Evolutionary conservation across 352 stramenopile genomes (phyloP).

Genomic region (Pythium oligandrum): DNA sequence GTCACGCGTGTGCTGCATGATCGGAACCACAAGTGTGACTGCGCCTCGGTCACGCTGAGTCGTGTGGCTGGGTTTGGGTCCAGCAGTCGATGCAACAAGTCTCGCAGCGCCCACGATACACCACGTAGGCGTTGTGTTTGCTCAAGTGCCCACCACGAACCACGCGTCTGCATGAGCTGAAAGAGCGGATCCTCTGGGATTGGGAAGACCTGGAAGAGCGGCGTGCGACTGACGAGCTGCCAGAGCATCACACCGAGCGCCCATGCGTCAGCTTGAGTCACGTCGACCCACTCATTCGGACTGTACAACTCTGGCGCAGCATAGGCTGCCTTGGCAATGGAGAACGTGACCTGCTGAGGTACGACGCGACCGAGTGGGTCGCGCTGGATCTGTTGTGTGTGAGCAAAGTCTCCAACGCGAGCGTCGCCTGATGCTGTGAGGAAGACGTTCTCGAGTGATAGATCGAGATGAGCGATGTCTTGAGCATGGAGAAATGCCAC

Average conservation of each 20-base stretch:
- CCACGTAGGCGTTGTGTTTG: slow-evolving; percentile 19
- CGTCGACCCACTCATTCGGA: slow-evolving; percentile 26
- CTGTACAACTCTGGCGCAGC: slow-evolving; percentile 52
- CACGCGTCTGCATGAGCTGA: slow-evolving; percentile 25
- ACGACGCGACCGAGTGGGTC: slow-evolving; percentile 23
- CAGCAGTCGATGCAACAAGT: slow-evolving; percentile 47
- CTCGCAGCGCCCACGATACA: slow-evolving; percentile 24
- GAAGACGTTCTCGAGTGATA: slow-evolving; percentile 95
- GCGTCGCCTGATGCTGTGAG: slow-evolving; percentile 76
- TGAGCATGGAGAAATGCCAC: slow-evolving; percentile 81
- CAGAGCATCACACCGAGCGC: slow-evolving; percentile 68
- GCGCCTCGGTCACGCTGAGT: slow-evolving; percentile 40
- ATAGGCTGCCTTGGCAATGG: slow-evolving; percentile 58
- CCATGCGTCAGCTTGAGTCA: slow-evolving; percentile 62
- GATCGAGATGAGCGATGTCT: slow-evolving; percentile 89
- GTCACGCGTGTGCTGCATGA: background rate
- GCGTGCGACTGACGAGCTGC: slow-evolving; percentile 56
- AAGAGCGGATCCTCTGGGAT: slow-evolving; percentile 48
- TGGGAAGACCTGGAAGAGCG: slow-evolving; percentile 36
- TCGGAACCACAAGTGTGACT: slow-evolving; percentile 50
- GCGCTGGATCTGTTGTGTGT: slow-evolving; percentile 46
- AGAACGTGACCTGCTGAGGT: slow-evolving; percentile 4
- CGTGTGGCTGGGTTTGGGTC: slow-evolving; percentile 37
- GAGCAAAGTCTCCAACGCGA: slow-evolving; percentile 89
- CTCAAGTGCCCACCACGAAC: slow-evolving; percentile 24